Conservation (phyloP, 306 rosid genomes). For the Rosa rugosa region DNA sequence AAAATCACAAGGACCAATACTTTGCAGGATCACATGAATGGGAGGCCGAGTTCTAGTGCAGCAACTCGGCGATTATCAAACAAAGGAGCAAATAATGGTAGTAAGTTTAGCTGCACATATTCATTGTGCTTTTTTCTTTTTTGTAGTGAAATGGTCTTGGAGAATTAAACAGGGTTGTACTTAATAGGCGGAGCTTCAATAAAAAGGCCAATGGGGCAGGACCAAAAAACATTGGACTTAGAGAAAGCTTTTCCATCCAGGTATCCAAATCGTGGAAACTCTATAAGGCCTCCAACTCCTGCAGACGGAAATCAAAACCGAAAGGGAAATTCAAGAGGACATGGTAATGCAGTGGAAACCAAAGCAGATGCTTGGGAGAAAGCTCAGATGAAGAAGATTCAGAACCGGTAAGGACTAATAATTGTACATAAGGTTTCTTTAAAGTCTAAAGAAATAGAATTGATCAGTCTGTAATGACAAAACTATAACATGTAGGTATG, state of each 20-base stretch:
- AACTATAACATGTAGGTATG: constrained; percentile 44
- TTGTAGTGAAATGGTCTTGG: background rate
- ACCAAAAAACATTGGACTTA: constrained; percentile 24
- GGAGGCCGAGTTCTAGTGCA: constrained; percentile 31
- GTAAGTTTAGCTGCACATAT: constrained; percentile 19
- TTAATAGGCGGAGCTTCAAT: constrained; percentile 44
- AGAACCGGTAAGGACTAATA: constrained; percentile 40
- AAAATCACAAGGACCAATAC: constrained; percentile 35
- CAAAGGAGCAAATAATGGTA: constrained; percentile 29
- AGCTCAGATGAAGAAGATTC: constrained; percentile 50
- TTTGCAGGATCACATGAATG: constrained; percentile 22
- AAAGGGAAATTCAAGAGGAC: constrained; percentile 16
- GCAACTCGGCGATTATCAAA: constrained; percentile 28
- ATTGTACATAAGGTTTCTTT: background rate
- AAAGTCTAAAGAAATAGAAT: background rate
- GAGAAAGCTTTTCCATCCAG: constrained; percentile 31
- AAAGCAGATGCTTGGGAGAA: constrained; percentile 57
- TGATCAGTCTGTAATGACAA: background rate
- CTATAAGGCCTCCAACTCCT: constrained; percentile 32
- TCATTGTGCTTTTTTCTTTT: background rate
- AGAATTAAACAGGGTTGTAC: constrained; percentile 21
- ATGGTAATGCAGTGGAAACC: constrained; percentile 19
- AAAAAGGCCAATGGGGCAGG: constrained; percentile 36
- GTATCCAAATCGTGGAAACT: constrained; percentile 25
- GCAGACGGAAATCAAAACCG: constrained; percentile 28